Conservation (phyloP, 2,329 filamentous ascomycete species). For the Cladophialophora psammophila region DNA sequence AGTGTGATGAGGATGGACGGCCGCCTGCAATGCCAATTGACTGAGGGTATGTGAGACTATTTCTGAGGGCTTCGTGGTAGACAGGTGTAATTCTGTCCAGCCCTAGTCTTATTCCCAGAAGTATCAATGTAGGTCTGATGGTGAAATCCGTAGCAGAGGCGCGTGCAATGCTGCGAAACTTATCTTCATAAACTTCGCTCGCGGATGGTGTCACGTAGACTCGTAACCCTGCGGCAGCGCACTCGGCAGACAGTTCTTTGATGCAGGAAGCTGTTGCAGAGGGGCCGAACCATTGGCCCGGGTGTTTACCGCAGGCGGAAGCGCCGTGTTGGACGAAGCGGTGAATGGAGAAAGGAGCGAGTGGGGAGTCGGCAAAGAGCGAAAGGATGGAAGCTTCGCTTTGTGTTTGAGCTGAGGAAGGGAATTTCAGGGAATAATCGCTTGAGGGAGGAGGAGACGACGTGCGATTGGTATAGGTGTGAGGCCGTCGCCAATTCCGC, state of each 20-base stretch:
- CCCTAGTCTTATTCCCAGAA: slow-evolving; percentile 87
- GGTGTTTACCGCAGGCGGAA: slow-evolving; percentile 86
- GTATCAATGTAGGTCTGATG: slow-evolving; percentile 85
- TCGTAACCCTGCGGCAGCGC: slow-evolving; percentile 68
- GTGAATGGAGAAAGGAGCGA: slow-evolving; percentile 91
- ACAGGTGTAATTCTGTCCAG: slow-evolving; percentile 94
- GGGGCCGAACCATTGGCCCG: slow-evolving; percentile 98
- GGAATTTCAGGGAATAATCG: slow-evolving; percentile 3
- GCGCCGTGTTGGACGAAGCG: slow-evolving; percentile 91
- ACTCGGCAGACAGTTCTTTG: slow-evolving; percentile 75
- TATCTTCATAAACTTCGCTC: slow-evolving; percentile 91
- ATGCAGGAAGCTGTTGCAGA: slow-evolving; percentile 94
- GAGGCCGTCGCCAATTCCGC: slow-evolving; percentile 58
- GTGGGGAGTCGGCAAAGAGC: slow-evolving; percentile 84
- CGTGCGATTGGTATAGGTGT: slow-evolving; percentile 54
- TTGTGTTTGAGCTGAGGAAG: slow-evolving; percentile 15
- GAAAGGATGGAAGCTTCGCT: slow-evolving; percentile 66
- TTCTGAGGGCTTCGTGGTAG: slow-evolving; percentile 92
- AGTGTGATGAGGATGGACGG: slow-evolving; percentile 86
- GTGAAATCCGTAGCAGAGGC: slow-evolving; percentile 60
- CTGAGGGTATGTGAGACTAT: slow-evolving; percentile 83
- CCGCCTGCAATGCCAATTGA: slow-evolving; percentile 97
- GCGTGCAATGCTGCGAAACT: slow-evolving; percentile 78
- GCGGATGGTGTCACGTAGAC: slow-evolving; percentile 92
- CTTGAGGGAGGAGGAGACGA: slow-evolving; percentile 1